Base-by-base conservation (phyloP, 192 early-diverging fungal genomes). In the Linnemannia hyalina region DNA sequence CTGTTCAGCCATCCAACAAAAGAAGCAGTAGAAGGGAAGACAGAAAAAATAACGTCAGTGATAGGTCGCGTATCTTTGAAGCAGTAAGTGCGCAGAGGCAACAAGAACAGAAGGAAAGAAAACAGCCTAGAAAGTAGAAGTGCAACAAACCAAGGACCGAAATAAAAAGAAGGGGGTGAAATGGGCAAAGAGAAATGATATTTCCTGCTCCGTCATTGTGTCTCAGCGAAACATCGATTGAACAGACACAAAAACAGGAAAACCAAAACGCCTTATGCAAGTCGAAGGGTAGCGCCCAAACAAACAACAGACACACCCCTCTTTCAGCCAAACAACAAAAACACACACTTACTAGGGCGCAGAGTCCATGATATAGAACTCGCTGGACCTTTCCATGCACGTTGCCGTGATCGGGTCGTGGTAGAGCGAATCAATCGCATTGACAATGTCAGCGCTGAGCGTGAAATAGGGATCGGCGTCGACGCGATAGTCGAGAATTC, bases 301-400 rank as follows among this genome's bases (percentile, higher is more conserved):
- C 29, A 65, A 65, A 32, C 60, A 65, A 32, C 55, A 26, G 23
- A 23, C 2, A 26, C 8, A 7, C 55, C 55, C 55, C 55, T 60
- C 55, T 11, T 52, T 6, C 55, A 18, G 22, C n/a, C 55, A 11
- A 23, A 26, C 7, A 26, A n/a, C 6, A 57, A 11, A 57, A n/a
- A 26, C 9, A n/a, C n/a, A 57, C 29, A 84, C 92, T 90, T 89
- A 96, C 95, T 98, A 98, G 6, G 96, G 92, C 23, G 97, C 96
- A 74, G 96, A 96, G 87, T 98, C 97, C 93, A 98, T 96, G 63
- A 98, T 83, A 80, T 98, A 98, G 81, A 96, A 97, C 80, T 96
- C 94, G 88, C 91, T 95, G 44, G 94, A 93, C 60, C 94, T 92
- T 49, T 95, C 93, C 71, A 98, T 78, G 52, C 93, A 90, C 46